phyloP scores from a whole-genome alignment of 345 rosid species.

The thale cress (Arabidopsis thaliana) region DNA sequence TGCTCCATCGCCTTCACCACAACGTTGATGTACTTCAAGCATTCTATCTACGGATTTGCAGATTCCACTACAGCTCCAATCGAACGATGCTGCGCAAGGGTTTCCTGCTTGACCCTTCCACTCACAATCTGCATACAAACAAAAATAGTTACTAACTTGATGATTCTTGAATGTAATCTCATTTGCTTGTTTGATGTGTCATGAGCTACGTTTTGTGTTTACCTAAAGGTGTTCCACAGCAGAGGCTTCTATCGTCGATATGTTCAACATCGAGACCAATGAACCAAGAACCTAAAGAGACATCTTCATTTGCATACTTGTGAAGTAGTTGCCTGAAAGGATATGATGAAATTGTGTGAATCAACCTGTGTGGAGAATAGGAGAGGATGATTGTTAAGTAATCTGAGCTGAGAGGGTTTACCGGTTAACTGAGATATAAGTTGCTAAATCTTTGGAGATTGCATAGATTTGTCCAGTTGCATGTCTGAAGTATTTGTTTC shows the following conservation, averaged over 20 bases:
- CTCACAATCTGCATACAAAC: constrained; percentile 59
- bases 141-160: background rate
- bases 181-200: background rate
- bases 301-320: constrained; percentile 90
- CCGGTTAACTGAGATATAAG: constrained; percentile 76
- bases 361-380: background rate
- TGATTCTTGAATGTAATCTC: constrained; percentile 17
- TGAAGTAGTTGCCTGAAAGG: constrained; percentile 71
- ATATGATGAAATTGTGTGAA: background rate
- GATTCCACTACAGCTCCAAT: constrained; percentile 88
- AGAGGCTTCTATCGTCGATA: constrained; percentile 77
- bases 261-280: constrained; percentile 91
- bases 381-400: constrained; percentile 1
- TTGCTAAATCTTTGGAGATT: constrained; percentile 91
- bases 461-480: constrained; percentile 95
- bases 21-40: constrained; percentile 62
- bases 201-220: constrained; percentile 13
- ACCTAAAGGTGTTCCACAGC: constrained; percentile 92
- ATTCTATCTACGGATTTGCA: constrained; percentile 88
- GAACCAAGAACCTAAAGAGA: constrained; percentile 85
- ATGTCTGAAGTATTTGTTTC: constrained; percentile 88
- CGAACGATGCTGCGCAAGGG: constrained; percentile 83
- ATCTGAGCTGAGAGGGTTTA: constrained; percentile 37
- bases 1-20: constrained; percentile 79
- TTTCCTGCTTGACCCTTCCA: constrained; percentile 81